phyloP scores from a whole-genome alignment of 2,329 filamentous ascomycete species.

The Parafenestella ontariensis region DNA sequence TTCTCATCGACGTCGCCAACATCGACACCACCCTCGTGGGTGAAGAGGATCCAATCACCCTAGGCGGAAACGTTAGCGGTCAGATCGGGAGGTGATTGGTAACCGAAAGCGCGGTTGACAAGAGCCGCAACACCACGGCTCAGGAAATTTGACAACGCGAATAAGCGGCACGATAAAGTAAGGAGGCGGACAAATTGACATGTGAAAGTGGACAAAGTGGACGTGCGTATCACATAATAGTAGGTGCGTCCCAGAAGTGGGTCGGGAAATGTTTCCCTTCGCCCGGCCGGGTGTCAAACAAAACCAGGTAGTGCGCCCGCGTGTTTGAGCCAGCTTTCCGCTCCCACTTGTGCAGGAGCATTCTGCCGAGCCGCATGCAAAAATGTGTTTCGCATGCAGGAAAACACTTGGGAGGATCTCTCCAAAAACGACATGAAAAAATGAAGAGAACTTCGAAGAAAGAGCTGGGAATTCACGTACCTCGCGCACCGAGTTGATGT shows the following conservation, averaged over 20 bases:
- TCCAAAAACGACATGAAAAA: constrained; percentile 3
- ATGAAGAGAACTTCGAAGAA: constrained; percentile 9
- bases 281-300: constrained; percentile 48
- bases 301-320: constrained; percentile 41
- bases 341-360: constrained; percentile 21
- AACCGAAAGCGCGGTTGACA: constrained; percentile 23
- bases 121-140: constrained; percentile 46
- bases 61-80: constrained; percentile 55
- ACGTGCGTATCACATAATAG: constrained; percentile 37
- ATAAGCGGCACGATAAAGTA: constrained; percentile 20
- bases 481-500: constrained; percentile 99
- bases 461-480: constrained; percentile 67
- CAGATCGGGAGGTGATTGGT: constrained; percentile 37
- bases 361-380: constrained; percentile 8
- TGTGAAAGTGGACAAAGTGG: constrained; percentile 46
- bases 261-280: constrained; percentile 49
- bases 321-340: constrained; percentile 21
- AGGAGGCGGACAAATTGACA: constrained; percentile 33
- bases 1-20: constrained; percentile 99
- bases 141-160: constrained; percentile 21
- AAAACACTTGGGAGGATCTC: constrained; percentile 1
- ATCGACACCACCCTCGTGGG: constrained; percentile 98
- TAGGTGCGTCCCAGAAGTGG: constrained; percentile 46
- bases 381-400: constrained; percentile 18
- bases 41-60: constrained; percentile 99